These are phyloP conservation scores for Cunninghamia lanceolata DNA, from an alignment of 75 land plant species.

Conservation along the genomic window DNA sequence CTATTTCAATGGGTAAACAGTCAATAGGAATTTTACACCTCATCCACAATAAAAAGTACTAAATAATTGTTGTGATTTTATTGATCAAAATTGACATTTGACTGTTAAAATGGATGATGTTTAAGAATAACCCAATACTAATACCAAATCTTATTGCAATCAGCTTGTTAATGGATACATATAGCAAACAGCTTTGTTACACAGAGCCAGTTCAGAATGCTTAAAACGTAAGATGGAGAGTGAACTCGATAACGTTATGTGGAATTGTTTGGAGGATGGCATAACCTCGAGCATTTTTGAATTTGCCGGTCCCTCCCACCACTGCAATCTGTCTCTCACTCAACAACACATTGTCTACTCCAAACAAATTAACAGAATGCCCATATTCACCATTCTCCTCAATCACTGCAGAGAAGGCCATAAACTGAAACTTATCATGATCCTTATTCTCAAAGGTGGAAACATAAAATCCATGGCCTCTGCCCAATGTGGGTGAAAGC, in stretches of 20 bases:
- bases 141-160: not conserved
- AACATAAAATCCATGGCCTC: constrained; percentile 58
- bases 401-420: constrained; percentile 43
- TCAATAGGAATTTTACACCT: too few relatives aligned
- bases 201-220: not conserved
- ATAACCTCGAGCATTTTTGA: constrained; percentile 51
- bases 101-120: too few relatives aligned
- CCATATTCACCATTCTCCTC: constrained; percentile 22
- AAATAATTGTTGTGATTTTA: too few relatives aligned
- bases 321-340: constrained; percentile 47
- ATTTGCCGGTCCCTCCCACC: constrained; percentile 64
- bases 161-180: not conserved
- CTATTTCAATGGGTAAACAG: too few relatives aligned
- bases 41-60: too few relatives aligned
- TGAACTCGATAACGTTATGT: not conserved
- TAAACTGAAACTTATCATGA: constrained; percentile 41
- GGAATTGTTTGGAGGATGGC: constrained; percentile 39
- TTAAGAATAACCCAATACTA: too few relatives aligned
- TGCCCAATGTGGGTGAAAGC: constrained; percentile 42
- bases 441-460: constrained; percentile 30
- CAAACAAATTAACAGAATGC: constrained; percentile 53
- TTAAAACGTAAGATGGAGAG: not conserved
- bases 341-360: constrained; percentile 42
- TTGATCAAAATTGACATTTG: too few relatives aligned
- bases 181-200: not conserved